Conservation (phyloP, 2,329 filamentous ascomycete genomes). For the Paraphaeosphaeria sporulosa region DNA sequence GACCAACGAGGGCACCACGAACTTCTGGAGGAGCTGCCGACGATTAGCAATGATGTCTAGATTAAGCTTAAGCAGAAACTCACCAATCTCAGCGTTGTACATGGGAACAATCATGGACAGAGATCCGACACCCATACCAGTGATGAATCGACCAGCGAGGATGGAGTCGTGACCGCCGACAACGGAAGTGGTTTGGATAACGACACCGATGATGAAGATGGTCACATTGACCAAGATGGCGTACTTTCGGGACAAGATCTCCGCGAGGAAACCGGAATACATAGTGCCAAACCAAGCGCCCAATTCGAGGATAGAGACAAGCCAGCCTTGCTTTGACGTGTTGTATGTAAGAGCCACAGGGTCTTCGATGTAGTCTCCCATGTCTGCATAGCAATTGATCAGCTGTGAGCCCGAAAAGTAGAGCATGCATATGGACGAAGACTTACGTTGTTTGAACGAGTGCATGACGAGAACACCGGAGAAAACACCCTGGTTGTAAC, state of each 20-base stretch:
- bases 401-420: neutral
- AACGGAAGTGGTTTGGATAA: constrained; percentile 71
- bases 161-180: constrained; percentile 66
- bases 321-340: constrained; percentile 55
- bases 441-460: constrained; percentile 52
- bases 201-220: constrained; percentile 74
- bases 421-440: neutral
- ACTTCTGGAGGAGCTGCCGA: constrained; percentile 64
- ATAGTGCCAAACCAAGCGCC: constrained; percentile 80
- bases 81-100: constrained; percentile 50
- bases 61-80: neutral
- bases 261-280: constrained; percentile 74
- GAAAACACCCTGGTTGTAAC: constrained; percentile 81
- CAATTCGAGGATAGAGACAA: constrained; percentile 73
- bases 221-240: constrained; percentile 70
- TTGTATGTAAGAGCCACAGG: constrained; percentile 37
- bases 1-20: constrained; percentile 69
- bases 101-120: constrained; percentile 72
- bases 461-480: constrained; percentile 68
- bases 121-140: constrained; percentile 73
- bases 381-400: constrained; percentile 40
- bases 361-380: constrained; percentile 49
- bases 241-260: constrained; percentile 73
- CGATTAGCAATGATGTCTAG: neutral
- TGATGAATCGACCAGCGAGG: constrained; percentile 75